Percentiles rank a stretch among this genome's conserved stretches.
These are phyloP conservation scores for Argentina anserina DNA, from an alignment of 306 rosid species.

Conservation along the genomic window DNA sequence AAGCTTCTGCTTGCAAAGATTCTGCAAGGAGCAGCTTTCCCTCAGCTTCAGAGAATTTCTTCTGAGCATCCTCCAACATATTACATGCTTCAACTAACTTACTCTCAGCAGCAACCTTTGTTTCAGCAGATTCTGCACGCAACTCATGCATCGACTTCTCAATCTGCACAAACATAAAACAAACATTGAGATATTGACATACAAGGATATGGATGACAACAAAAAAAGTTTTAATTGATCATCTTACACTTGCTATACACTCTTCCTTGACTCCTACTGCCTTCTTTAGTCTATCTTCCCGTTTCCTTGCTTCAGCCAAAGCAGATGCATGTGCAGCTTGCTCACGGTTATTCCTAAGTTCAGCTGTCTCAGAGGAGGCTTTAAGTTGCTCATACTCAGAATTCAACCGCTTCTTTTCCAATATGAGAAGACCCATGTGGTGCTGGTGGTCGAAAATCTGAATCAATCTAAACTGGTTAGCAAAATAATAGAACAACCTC, in stretches of 20 bases:
- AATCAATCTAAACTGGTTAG: conserved; percentile 24
- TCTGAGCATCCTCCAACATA: conserved; percentile 66
- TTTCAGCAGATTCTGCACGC: conserved; percentile 93
- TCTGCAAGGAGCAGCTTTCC: conserved; percentile 65
- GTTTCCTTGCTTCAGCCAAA: conserved; percentile 68
- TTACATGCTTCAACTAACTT: conserved; percentile 62
- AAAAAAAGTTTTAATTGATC: conserved; percentile 5
- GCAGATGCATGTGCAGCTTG: conserved; percentile 51
- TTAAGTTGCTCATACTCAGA: conserved; percentile 61
- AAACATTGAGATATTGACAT: not conserved
- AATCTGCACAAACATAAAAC: conserved; percentile 47
- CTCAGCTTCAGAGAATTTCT: conserved; percentile 63
- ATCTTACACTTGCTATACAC: conserved; percentile 91
- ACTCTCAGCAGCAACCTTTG: conserved; percentile 82
- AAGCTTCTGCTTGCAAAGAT: conserved; percentile 72
- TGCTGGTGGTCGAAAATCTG: conserved; percentile 86
- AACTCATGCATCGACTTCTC: conserved; percentile 90
- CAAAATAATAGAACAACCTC: not conserved
- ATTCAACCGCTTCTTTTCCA: conserved; percentile 71
- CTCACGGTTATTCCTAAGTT: conserved; percentile 58
- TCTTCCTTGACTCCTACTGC: conserved; percentile 77
- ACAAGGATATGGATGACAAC: not conserved
- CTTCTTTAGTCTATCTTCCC: conserved; percentile 78
- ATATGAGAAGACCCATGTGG: conserved; percentile 92
- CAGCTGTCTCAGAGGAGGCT: conserved; percentile 57